These are phyloP conservation scores for Solanum arcanum DNA, from an alignment of 257 asterid species.

Conservation along the genomic window DNA sequence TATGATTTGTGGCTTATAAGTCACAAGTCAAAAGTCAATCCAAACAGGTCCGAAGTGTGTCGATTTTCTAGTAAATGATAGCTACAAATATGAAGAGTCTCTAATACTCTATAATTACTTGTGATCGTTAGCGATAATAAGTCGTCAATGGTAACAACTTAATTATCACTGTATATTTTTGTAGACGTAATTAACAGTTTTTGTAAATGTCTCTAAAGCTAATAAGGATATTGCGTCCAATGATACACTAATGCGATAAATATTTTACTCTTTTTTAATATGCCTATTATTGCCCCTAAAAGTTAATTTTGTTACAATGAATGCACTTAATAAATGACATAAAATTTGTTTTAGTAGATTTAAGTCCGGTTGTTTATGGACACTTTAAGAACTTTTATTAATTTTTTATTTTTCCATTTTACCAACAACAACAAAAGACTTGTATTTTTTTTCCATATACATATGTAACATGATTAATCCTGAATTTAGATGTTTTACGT, in stretches of 20 bases:
- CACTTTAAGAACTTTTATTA: not conserved
- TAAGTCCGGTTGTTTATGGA: not conserved
- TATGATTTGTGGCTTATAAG: no score
- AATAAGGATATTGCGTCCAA: not conserved
- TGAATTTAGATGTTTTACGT: not conserved
- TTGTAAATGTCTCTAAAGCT: no score
- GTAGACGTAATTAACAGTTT: no score
- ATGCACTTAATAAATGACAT: not conserved
- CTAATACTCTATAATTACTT: not conserved
- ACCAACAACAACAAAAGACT: not conserved
- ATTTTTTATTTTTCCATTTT: not conserved
- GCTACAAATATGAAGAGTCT: not conserved
- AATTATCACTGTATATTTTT: no score
- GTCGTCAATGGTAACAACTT: not conserved
- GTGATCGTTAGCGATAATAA: not conserved
- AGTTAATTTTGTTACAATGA: no score
- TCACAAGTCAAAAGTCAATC: no score
- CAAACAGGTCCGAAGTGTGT: no score
- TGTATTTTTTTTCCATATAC: not conserved
- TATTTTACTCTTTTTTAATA: no score
- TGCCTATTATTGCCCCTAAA: not conserved
- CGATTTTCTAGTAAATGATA: not conserved
- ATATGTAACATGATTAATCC: not conserved
- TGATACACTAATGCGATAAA: no score
- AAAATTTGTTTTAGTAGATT: not conserved